These are phyloP conservation scores for Didymella arachidicola DNA, from an alignment of 2,329 filamentous ascomycete species.

Conservation along the genomic window DNA sequence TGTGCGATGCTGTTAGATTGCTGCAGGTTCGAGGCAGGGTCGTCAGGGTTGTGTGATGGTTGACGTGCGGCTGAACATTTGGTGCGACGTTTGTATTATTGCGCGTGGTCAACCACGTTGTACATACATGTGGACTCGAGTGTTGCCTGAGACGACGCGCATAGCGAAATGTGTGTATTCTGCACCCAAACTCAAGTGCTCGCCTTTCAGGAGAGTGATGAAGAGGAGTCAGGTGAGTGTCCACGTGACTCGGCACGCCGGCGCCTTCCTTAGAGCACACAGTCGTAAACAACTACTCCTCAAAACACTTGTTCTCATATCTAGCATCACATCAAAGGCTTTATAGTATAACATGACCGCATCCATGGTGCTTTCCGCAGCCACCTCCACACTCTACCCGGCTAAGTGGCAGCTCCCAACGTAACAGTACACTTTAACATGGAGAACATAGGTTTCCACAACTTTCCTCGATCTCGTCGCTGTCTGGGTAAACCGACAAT, in stretches of 20 bases:
- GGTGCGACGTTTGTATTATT: slow-evolving; percentile 9
- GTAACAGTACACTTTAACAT: background rate
- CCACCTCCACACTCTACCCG: background rate
- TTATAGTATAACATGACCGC: background rate
- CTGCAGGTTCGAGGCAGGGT: slow-evolving; percentile 7
- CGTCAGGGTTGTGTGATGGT: slow-evolving; percentile 1
- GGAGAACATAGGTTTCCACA: background rate
- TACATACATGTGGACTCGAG: background rate
- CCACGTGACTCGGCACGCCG: background rate
- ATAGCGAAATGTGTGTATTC: background rate
- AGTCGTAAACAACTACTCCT: background rate
- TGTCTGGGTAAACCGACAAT: background rate
- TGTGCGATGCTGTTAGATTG: slow-evolving; percentile 6
- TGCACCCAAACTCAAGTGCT: too few relatives aligned
- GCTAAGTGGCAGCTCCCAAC: background rate
- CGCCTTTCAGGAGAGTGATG: too few relatives aligned
- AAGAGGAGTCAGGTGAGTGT: background rate
- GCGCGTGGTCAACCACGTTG: background rate
- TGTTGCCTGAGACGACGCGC: background rate
- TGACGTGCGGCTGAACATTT: background rate
- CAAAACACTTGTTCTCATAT: background rate
- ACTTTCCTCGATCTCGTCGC: background rate
- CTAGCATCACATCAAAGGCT: background rate
- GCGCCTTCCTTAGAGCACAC: background rate
- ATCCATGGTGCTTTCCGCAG: background rate